Base-by-base conservation (phyloP, 2,329 filamentous ascomycete species). In the Colletotrichum theobromicola region DNA sequence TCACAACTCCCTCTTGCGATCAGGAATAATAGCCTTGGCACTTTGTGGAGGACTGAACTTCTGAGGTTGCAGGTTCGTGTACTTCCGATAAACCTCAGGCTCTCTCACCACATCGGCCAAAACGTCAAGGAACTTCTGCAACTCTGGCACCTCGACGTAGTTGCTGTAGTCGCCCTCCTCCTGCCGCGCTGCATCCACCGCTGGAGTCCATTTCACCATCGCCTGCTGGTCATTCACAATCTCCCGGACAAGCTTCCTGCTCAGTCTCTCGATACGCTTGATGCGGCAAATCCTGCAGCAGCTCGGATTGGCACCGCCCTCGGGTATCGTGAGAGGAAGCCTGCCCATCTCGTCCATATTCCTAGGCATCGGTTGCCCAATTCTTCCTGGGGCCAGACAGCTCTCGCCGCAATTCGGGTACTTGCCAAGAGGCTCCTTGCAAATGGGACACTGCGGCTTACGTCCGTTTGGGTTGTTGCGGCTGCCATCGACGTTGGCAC, bases 271-370 rank as follows among this genome's bases (percentile, higher is more conserved):
- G 46, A 76, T n/a, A 10, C 67, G 67, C 21, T 61, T 32, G 16
- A 72, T 66, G 34, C 69, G 73, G 28, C 75, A 75, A 5, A 6
- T 42, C 16, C 53, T 57, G 26, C 75, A 70, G 46, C 74, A 74
- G 9, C 18, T 18, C 9, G 75, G 68, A 55, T 53, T 53, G 12
- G 69, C 46, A 7, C 61, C 73, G 8, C 73, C 75, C 26, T 76
- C 75, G 30, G 72, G 24, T 12, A 65, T 67, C 16, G 72, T 75
- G 42, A 62, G 68, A 13, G 73, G 75, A 7, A 75, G 37, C 15
- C 26, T 28, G 8, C 8, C 15, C 16, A 75, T 30, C 21, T 73
- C 69, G 1, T n/a, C 62, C 75, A 70, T 67, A 30, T 35, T 70
- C 15, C 12, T 18, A 0, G 75, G 75, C 28, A 76, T 10, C 5